phyloP scores from a whole-genome alignment of 345 rosid genomes.

The Ceriops decandra region DNA sequence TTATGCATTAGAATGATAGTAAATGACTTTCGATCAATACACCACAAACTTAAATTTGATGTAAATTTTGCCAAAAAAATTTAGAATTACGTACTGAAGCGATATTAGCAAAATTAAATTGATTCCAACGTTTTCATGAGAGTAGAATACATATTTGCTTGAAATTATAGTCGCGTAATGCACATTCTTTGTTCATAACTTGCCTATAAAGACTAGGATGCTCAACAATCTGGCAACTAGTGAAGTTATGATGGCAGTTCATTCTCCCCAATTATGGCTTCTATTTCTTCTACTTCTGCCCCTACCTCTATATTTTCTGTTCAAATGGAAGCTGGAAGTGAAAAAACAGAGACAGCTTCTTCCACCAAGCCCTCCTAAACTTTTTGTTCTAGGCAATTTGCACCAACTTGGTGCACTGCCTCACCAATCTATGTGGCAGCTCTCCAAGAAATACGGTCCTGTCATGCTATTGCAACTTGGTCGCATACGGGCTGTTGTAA shows the following conservation, averaged over 20 bases:
- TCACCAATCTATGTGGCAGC: constrained; percentile 3
- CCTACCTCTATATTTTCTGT: background rate
- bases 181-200: no score
- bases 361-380: constrained; percentile 15
- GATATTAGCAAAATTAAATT: no score
- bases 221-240: no score
- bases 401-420: constrained; percentile 9
- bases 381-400: constrained; percentile 11
- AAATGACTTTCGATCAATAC: no score
- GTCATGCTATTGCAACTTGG: constrained; percentile 9
- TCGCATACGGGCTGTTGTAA: background rate
- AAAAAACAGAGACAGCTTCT: background rate
- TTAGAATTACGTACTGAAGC: no score
- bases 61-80: no score
- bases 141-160: no score
- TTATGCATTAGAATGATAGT: no score
- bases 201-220: no score
- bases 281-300: background rate
- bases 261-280: background rate
- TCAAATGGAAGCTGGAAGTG: background rate
- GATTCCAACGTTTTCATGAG: no score
- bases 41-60: no score
- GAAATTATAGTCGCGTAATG: no score
- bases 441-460: background rate
- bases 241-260: background rate